These are phyloP conservation scores for Lanmaoa pseudosensibilis DNA, from an alignment of 768 basidiomycete species.

Conservation along the genomic window DNA sequence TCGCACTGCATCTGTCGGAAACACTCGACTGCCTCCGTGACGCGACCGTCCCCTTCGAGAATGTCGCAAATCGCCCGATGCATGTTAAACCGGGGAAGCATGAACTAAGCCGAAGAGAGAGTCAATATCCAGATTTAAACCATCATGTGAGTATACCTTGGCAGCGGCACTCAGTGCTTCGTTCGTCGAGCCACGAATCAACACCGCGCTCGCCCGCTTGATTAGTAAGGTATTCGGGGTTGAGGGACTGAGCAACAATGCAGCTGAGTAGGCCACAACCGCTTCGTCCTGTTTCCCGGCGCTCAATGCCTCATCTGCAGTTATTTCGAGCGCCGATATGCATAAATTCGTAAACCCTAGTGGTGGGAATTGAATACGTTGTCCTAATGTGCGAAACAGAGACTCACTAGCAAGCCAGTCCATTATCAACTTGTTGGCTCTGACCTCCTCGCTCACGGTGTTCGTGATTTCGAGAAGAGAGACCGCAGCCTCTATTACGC, in stretches of 20 bases:
- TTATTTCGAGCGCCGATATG: not conserved
- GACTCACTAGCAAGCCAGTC: conserved; percentile 6
- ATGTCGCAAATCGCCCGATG: not conserved
- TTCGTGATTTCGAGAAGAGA: not conserved
- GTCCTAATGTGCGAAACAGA: accelerated
- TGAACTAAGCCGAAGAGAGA: not conserved
- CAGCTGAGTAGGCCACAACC: not conserved
- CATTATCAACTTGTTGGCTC: not conserved
- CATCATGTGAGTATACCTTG: not conserved
- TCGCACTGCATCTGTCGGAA: conserved; percentile 2
- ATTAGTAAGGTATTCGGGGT: not conserved
- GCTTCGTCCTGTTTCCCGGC: not conserved
- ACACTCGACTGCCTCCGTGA: not conserved
- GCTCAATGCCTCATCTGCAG: not conserved
- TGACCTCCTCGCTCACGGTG: not conserved
- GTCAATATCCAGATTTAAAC: not conserved
- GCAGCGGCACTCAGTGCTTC: not conserved
- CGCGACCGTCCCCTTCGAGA: not conserved
- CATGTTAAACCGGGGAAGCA: not conserved
- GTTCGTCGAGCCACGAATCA: not conserved
- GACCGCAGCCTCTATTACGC: conserved; percentile 1
- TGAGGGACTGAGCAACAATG: not conserved
- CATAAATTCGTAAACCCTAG: conserved; percentile 5
- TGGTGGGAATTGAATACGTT: not conserved
- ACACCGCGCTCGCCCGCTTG: conserved; percentile 4